phyloP scores from a whole-genome alignment of 345 rosid species.

The Linum trigynum region DNA sequence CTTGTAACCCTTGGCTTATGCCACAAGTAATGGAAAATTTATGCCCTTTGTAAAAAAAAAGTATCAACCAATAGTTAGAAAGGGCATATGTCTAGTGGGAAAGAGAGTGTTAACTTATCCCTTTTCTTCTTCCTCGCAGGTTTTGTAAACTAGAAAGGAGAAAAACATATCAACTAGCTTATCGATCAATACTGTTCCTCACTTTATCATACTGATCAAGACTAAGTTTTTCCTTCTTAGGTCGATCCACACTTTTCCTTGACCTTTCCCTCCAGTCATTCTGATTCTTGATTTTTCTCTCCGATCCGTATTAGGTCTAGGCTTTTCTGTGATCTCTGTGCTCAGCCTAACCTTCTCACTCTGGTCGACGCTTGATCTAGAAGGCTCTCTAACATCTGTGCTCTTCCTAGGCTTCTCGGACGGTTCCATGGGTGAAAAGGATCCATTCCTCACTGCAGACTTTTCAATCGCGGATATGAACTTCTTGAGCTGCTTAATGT shows the following conservation, averaged over 20 bases:
- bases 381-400: not conserved
- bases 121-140: no score
- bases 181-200: constrained; percentile 81
- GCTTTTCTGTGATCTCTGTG: constrained; percentile 50
- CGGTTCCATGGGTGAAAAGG: constrained; percentile 21
- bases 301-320: constrained; percentile 45
- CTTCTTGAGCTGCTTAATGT: constrained; percentile 77
- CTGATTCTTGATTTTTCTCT: constrained; percentile 47
- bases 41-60: no score
- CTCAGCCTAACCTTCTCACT: constrained; percentile 20
- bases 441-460: constrained; percentile 26
- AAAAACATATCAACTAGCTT: constrained; percentile 13
- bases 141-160: not conserved
- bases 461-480: constrained; percentile 68
- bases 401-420: constrained; percentile 3
- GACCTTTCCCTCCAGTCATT: constrained; percentile 44
- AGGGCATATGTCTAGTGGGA: not conserved
- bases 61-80: constrained; percentile 11
- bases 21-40: no score
- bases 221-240: constrained; percentile 33
- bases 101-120: not conserved
- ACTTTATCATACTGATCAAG: constrained; percentile 44
- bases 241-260: constrained; percentile 34
- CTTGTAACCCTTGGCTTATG: no score
- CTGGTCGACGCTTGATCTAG: constrained; percentile 4